Evolutionary conservation across 2,329 filamentous ascomycete species (phyloP).

Genomic region (Scytalidium lignicola): DNA sequence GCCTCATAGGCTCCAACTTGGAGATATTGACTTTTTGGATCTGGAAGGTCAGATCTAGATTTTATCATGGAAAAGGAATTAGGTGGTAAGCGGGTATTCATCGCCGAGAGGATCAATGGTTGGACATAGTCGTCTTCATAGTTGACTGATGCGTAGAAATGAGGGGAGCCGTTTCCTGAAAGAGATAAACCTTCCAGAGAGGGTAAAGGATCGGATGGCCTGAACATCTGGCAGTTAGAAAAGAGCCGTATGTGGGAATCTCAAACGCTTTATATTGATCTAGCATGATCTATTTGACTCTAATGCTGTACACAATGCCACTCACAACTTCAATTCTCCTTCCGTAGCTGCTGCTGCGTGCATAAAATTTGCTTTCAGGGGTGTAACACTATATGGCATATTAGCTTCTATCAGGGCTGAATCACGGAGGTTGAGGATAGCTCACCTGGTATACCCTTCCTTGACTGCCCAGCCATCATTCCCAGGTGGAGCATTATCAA

Average conservation of each 20-base stretch:
- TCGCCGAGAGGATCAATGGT: constrained; percentile 71
- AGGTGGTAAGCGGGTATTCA: constrained; percentile 56
- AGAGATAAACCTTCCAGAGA: constrained; percentile 14
- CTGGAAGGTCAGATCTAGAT: constrained; percentile 31
- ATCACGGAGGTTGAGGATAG: constrained; percentile 9
- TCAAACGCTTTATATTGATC: constrained; percentile 20
- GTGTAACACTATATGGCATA: constrained; percentile 64
- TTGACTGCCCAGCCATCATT: constrained; percentile 93
- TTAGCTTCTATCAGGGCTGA: constrained; percentile 10
- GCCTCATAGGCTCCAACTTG: constrained; percentile 85
- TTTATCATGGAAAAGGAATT: constrained; percentile 51
- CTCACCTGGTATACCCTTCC: constrained; percentile 78
- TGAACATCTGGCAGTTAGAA: constrained; percentile 19
- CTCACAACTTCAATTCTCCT: constrained; percentile 80
- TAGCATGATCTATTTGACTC: constrained; percentile 26
- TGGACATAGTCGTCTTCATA: constrained; percentile 91
- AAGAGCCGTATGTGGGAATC: background rate
- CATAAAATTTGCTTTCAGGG: constrained; percentile 89
- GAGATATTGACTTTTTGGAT: constrained; percentile 35
- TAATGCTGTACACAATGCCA: constrained; percentile 36
- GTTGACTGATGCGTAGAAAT: constrained; percentile 67
- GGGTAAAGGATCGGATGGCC: constrained; percentile 11
- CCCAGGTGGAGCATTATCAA: constrained; percentile 71
- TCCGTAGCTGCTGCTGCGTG: constrained; percentile 60
- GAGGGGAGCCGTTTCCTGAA: constrained; percentile 25